These are phyloP conservation scores for Mrakia frigida DNA, from an alignment of 768 basidiomycete genomes.

Conservation along the genomic window DNA sequence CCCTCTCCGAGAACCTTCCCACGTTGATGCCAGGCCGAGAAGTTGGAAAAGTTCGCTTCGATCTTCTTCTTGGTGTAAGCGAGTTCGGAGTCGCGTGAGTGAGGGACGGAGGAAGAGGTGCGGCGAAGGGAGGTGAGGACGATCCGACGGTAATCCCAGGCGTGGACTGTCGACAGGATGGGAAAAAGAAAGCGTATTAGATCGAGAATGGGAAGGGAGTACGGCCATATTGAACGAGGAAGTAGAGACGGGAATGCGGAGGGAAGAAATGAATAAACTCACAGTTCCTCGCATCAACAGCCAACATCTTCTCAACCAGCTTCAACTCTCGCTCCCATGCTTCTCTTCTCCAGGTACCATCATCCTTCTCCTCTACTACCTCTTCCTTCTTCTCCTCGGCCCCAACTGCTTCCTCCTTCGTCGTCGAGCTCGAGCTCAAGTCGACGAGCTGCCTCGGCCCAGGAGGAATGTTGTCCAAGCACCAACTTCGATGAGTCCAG, in stretches of 20 bases:
- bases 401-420: not conserved
- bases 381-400: not conserved
- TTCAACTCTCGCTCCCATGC: conserved; percentile 82
- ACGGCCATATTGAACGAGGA: not conserved
- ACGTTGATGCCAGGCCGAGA: conserved; percentile 98
- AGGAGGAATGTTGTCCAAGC: conserved; percentile 75
- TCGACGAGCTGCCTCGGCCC: conserved; percentile 51
- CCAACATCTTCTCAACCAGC: conserved; percentile 87
- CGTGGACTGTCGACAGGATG: conserved; percentile 60
- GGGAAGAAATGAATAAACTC: conserved; percentile 38
- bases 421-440: not conserved
- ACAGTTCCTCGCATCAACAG: conserved; percentile 91
- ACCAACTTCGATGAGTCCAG: conserved; percentile 97
- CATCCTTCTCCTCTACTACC: conserved; percentile 37
- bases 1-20: conserved; percentile 53
- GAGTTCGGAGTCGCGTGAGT: conserved; percentile 62
- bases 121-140: conserved; percentile 51
- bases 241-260: too few relatives aligned
- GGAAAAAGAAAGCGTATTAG: conserved; percentile 2
- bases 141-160: conserved; percentile 91
- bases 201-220: conserved; percentile 13
- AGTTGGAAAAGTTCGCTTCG: conserved; percentile 89
- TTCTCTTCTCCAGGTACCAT: conserved; percentile 62
- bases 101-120: not conserved
- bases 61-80: conserved; percentile 86